Percentiles rank a stretch among this genome's conserved stretches.
Conservation (phyloP, 1,284 basidiomycete species). For the Apiotrichum porosum region DNA sequence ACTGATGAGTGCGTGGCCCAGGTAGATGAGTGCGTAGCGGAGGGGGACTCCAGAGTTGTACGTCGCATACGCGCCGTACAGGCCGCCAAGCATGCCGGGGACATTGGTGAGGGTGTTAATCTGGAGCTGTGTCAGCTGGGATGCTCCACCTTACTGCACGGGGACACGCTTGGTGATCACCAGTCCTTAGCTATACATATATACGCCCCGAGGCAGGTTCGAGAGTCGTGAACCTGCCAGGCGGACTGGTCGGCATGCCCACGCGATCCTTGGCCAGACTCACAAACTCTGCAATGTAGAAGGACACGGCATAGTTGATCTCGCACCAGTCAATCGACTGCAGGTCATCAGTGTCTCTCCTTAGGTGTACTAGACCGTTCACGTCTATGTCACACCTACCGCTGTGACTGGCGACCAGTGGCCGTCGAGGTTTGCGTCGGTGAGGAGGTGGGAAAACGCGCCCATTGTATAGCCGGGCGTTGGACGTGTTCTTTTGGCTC, state of each 20-base stretch:
- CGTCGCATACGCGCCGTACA: slow-evolving; percentile 42
- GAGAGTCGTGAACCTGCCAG: slow-evolving; percentile 34
- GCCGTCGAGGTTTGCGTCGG: slow-evolving; percentile 10
- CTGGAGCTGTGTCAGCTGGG: too few relatives aligned
- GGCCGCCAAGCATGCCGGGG: slow-evolving; percentile 47
- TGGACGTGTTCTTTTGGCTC: too few relatives aligned
- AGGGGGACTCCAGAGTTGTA: slow-evolving; percentile 24
- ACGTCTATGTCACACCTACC: too few relatives aligned
- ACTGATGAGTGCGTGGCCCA: slow-evolving; percentile 43
- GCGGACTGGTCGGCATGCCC: slow-evolving; percentile 48
- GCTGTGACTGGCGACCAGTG: slow-evolving; percentile 11
- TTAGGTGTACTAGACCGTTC: too few relatives aligned
- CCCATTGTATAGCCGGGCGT: slow-evolving; percentile 20
- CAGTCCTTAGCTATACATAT: too few relatives aligned
- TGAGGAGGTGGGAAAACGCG: slow-evolving; percentile 42
- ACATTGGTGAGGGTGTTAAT: slow-evolving; percentile 51
- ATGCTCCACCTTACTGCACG: too few relatives aligned
- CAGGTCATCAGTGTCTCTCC: too few relatives aligned
- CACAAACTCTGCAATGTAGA: slow-evolving; percentile 48
- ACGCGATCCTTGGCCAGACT: slow-evolving; percentile 51
- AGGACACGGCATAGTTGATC: slow-evolving; percentile 42
- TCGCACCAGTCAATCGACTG: slow-evolving; percentile 37
- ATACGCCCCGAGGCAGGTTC: too few relatives aligned
- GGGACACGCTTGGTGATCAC: too few relatives aligned
- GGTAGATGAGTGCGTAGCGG: slow-evolving; percentile 35